Evolutionary conservation across 2,329 filamentous ascomycete genomes (phyloP).

Genomic region (Trichophaea hybrida): DNA sequence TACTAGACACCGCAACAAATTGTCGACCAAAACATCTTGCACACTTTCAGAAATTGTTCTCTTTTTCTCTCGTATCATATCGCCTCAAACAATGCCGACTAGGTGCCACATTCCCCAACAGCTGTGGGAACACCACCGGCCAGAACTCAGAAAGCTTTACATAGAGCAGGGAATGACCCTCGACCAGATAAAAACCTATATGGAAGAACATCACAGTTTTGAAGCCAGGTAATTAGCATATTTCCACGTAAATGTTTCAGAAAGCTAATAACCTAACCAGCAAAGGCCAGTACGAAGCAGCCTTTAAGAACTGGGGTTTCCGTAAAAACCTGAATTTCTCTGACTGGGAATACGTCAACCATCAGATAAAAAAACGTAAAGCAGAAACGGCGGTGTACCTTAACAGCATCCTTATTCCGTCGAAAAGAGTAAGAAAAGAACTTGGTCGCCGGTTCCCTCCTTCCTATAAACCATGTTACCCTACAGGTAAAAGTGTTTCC

Average conservation of each 20-base stretch:
- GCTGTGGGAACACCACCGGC: not conserved
- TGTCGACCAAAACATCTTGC: too few relatives aligned
- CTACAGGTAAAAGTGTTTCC: not conserved
- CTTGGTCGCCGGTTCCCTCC: not conserved
- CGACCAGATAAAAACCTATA: not conserved
- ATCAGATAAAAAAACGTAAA: not conserved
- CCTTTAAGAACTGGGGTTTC: not conserved
- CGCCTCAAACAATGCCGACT: too few relatives aligned
- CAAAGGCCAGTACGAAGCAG: not conserved
- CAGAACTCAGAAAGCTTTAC: not conserved
- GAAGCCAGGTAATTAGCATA: too few relatives aligned
- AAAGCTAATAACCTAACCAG: not conserved
- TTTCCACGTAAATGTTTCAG: too few relatives aligned
- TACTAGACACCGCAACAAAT: too few relatives aligned
- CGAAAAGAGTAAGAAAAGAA: not conserved
- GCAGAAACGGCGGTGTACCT: not conserved
- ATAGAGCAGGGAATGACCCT: not conserved
- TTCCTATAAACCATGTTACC: not conserved
- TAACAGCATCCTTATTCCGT: not conserved
- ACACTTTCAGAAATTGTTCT: too few relatives aligned
- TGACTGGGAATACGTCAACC: not conserved
- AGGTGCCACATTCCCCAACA: too few relatives aligned
- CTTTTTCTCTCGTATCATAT: too few relatives aligned
- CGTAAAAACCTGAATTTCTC: not conserved
- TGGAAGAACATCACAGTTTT: not conserved